Evolutionary conservation across 139 green algal genomes (phyloP).

Genomic region (Eudorina sp.): DNA sequence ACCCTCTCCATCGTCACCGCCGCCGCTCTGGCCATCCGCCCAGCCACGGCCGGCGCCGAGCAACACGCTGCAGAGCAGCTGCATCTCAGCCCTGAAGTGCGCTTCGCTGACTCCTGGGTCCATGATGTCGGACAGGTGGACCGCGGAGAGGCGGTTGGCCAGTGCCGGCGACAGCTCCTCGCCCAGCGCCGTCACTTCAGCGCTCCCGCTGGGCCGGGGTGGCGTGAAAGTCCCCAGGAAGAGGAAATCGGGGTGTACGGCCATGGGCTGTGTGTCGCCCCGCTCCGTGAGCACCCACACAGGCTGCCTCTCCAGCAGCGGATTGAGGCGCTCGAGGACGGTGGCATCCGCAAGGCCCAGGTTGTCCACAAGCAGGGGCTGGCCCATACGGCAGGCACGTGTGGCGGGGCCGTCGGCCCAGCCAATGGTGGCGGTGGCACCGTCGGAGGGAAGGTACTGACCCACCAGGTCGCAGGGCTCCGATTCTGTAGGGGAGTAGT

Average conservation of each 20-base stretch:
- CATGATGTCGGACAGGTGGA: conserved; percentile 52
- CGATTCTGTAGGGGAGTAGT: conserved; percentile 50
- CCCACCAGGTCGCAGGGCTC: conserved; percentile 58
- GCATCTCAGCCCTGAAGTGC: conserved; percentile 34
- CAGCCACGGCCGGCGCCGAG: neutral
- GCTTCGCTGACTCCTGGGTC: neutral
- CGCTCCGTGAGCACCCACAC: conserved; percentile 51
- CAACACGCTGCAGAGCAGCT: neutral
- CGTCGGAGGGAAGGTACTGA: conserved; percentile 38
- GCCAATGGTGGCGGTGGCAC: neutral
- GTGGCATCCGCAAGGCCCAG: conserved; percentile 52
- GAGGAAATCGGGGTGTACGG: neutral
- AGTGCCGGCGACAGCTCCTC: conserved; percentile 55
- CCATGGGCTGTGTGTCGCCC: conserved; percentile 37
- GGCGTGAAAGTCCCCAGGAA: conserved; percentile 52
- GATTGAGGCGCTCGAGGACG: conserved; percentile 59
- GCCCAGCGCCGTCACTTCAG: neutral
- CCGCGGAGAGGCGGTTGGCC: conserved; percentile 51
- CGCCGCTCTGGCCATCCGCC: neutral
- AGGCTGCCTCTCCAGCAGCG: conserved; percentile 51
- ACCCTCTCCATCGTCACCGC: neutral
- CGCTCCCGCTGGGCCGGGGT: conserved; percentile 9
- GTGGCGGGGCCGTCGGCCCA: conserved; percentile 59
- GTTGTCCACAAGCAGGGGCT: conserved; percentile 47
- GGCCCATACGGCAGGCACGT: neutral